Percentiles rank a stretch among this genome's conserved stretches.
phyloP scores from a whole-genome alignment of 306 rosid species.

The Rosa lucieae region DNA sequence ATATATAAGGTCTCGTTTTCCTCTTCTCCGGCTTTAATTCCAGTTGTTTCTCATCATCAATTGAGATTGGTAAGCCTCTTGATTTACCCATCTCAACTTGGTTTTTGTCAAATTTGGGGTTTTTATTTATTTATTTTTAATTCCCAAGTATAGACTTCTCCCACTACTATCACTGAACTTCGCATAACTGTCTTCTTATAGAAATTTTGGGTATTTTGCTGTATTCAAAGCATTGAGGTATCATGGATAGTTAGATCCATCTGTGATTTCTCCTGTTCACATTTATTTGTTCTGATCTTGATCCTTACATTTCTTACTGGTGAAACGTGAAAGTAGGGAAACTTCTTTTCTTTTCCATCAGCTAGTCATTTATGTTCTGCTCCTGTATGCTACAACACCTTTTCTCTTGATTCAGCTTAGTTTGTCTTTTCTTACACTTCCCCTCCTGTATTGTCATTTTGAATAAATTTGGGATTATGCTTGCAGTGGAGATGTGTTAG shows the following conservation, averaged over 20 bases:
- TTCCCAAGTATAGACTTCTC: background rate
- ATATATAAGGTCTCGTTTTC: background rate
- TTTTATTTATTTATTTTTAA: background rate
- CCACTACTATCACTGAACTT: background rate
- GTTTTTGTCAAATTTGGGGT: background rate
- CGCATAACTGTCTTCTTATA: no score
- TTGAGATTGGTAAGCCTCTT: background rate
- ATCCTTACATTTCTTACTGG: background rate
- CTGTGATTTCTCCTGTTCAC: constrained; percentile 4
- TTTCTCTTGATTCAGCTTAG: background rate
- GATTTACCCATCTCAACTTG: background rate
- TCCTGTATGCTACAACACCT: no score
- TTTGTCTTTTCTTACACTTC: background rate
- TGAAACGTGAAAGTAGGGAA: no score
- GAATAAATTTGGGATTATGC: background rate
- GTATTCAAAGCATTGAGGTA: constrained; percentile 1
- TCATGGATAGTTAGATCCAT: background rate
- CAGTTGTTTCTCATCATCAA: background rate
- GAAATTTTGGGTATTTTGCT: background rate
- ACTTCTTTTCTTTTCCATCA: background rate
- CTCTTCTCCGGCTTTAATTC: background rate
- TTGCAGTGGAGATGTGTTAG: background rate
- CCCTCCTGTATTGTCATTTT: background rate
- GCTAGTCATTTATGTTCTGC: background rate
- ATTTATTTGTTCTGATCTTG: background rate